Base-by-base conservation (phyloP, 1,284 basidiomycete species). In the Cutaneotrichosporon cutaneum region DNA sequence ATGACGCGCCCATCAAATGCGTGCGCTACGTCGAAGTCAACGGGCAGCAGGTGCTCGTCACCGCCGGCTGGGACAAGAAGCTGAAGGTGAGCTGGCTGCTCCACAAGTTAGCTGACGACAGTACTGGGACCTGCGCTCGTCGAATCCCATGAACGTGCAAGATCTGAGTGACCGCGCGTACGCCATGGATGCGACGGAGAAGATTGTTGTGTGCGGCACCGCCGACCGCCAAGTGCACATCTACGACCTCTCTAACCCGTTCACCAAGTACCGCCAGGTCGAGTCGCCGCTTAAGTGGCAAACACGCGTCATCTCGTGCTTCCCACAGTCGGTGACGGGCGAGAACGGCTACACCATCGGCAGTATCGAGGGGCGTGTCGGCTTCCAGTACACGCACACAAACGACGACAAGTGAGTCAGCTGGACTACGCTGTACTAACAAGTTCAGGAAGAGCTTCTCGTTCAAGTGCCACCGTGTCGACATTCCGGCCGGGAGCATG, bases 391-490 rank as follows among this genome's bases (percentile, higher is more conserved):
- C 67, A 73, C 59, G 64, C 72, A 56, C 66, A 59, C 30, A 67
- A 58, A 14, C 13, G 70, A 73, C 54, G 69, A 75, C 24, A 72
- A 70, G 69, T 68, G 58, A 66, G 66, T 63, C 13, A 21, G 11
- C 26, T 22, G 35, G 22, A 14, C 4, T 14, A 21, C 16, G 44
- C 10, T 10, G 16, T 47, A n/a, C 39, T 48, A 44, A 56, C 47
- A n/a, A 18, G 7, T 44, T 26, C 65, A 90, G 88, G 61, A 58
- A 87, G 76, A 95, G 95, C 81, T 96, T 95, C 76, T 93, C 91
- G 0, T 98, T 98, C 85, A 95, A 94, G 73, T 97, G 94, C 73
- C 94, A 97, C 77, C 90, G 94, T 45, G 86, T 86, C 58, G 91
- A 94, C 56, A 71, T 75, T 32, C 69, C 72, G 4, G 55, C 52